Evolutionary conservation across 495 filamentous ascomycete species (phyloP).

Genomic region (Penicillium taxi): DNA sequence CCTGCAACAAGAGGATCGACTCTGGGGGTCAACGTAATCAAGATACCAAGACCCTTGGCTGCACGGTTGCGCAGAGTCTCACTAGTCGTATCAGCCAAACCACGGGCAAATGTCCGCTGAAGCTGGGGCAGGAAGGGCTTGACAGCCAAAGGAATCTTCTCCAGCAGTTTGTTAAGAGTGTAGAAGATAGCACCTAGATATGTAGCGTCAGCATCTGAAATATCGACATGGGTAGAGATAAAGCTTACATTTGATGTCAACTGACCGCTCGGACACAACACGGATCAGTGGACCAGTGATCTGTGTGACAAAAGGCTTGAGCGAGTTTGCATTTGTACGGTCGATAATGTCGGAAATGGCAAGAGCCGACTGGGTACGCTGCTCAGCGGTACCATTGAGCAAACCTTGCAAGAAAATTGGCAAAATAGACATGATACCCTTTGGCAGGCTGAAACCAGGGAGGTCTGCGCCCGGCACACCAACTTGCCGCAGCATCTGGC

Average conservation of each 20-base stretch:
- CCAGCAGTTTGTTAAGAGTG: slow-evolving; percentile 87
- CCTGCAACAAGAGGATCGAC: slow-evolving; percentile 78
- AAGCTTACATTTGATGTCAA: slow-evolving; percentile 70
- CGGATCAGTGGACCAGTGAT: slow-evolving; percentile 96
- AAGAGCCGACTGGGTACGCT: slow-evolving; percentile 82
- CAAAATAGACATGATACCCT: slow-evolving; percentile 93
- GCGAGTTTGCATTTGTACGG: slow-evolving; percentile 69
- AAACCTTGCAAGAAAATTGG: slow-evolving; percentile 97
- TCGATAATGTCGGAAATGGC: slow-evolving; percentile 95
- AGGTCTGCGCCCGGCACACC: slow-evolving; percentile 80
- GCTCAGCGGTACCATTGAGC: slow-evolving; percentile 89
- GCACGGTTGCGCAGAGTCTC: slow-evolving; percentile 80
- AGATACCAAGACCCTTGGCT: slow-evolving; percentile 89
- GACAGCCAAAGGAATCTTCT: slow-evolving; percentile 92
- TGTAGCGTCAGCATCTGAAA: neutral
- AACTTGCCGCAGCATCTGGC: slow-evolving; percentile 75
- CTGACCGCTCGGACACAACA: slow-evolving; percentile 90
- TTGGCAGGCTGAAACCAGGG: slow-evolving; percentile 84
- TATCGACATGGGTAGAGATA: neutral
- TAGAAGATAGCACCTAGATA: slow-evolving; percentile 72
- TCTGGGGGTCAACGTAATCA: slow-evolving; percentile 92
- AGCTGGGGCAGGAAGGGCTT: slow-evolving; percentile 97
- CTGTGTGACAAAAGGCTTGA: slow-evolving; percentile 91
- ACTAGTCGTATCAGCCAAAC: slow-evolving; percentile 85
- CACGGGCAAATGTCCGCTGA: slow-evolving; percentile 93